Evolutionary conservation across 2,329 filamentous ascomycete genomes (phyloP).

Genomic region (Clonostachys rosea): DNA sequence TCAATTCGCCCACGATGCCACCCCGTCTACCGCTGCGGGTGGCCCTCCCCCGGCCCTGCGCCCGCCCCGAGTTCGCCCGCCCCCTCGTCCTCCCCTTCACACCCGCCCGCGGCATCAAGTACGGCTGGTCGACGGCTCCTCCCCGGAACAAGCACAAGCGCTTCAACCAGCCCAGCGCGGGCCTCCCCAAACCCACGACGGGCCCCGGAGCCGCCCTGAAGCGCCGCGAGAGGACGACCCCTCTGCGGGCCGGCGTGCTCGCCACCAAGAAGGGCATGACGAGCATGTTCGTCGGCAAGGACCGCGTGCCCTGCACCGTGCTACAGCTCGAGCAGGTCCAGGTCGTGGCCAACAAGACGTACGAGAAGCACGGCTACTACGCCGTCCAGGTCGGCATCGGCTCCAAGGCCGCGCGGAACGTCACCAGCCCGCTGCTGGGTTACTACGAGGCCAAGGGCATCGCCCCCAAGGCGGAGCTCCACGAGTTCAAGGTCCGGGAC

Average conservation of each 20-base stretch:
- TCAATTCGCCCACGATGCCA: slow-evolving; percentile 29
- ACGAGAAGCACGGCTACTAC: slow-evolving; percentile 80
- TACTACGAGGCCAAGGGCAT: slow-evolving; percentile 82
- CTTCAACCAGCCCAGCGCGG: slow-evolving; percentile 55
- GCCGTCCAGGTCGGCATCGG: slow-evolving; percentile 88
- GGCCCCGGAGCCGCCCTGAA: slow-evolving; percentile 57
- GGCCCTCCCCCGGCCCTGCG: slow-evolving; percentile 31
- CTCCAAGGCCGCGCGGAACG: slow-evolving; percentile 66
- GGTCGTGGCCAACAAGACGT: slow-evolving; percentile 82
- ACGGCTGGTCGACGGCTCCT: slow-evolving; percentile 57
- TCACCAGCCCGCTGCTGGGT: slow-evolving; percentile 78
- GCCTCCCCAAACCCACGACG: slow-evolving; percentile 50
- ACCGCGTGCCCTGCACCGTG: slow-evolving; percentile 81
- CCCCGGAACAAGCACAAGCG: slow-evolving; percentile 46
- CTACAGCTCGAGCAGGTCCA: slow-evolving; percentile 91
- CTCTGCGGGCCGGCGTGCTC: slow-evolving; percentile 73
- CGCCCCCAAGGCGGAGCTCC: slow-evolving; percentile 76
- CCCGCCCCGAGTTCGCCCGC: slow-evolving; percentile 19
- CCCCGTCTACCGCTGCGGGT: slow-evolving; percentile 38
- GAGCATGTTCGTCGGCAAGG: slow-evolving; percentile 76
- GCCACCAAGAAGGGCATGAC: slow-evolving; percentile 96
- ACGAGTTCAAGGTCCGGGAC: slow-evolving; percentile 81
- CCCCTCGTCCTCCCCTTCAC: slow-evolving; percentile 39
- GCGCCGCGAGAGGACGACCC: slow-evolving; percentile 54
- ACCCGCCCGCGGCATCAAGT: slow-evolving; percentile 44